Conservation (phyloP, 1,284 basidiomycete species). For the Porodaedalea pini region DNA sequence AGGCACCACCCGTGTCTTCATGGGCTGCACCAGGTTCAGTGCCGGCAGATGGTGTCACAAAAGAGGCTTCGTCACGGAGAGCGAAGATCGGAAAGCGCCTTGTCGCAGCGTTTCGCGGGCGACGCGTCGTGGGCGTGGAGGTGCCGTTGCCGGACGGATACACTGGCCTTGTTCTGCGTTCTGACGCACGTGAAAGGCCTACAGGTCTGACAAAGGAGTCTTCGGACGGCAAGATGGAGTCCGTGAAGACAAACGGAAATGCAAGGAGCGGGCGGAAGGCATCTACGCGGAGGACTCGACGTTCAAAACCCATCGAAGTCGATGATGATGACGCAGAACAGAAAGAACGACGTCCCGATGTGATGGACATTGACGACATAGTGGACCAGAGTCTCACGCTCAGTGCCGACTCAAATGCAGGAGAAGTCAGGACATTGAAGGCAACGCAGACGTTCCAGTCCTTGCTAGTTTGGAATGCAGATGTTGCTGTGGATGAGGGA, state of each 20-base stretch:
- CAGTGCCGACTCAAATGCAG: conserved; percentile 23
- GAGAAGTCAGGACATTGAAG: conserved; percentile 36
- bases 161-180: conserved; percentile 56
- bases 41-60: conserved; percentile 12
- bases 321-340: conserved; percentile 21
- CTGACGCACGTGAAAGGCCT: conserved; percentile 24
- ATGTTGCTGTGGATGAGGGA: conserved; percentile 61
- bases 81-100: conserved; percentile 38
- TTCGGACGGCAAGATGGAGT: not conserved
- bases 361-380: conserved; percentile 27
- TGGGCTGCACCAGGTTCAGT: conserved; percentile 18
- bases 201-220: conserved; percentile 24
- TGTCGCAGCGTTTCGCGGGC: conserved; percentile 66
- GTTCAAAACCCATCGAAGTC: conserved; percentile 23
- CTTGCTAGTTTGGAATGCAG: conserved; percentile 70
- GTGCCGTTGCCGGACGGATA: conserved; percentile 65
- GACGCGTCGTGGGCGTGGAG: conserved; percentile 61
- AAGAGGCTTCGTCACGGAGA: not conserved
- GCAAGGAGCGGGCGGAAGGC: conserved; percentile 14
- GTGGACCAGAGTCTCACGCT: conserved; percentile 22
- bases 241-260: conserved; percentile 13
- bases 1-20: conserved; percentile 32
- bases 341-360: not conserved
- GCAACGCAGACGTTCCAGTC: conserved; percentile 54
- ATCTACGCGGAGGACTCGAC: conserved; percentile 23